Conservation (phyloP, 805 yeast genomes). For the Priceomyces melissophilus region DNA sequence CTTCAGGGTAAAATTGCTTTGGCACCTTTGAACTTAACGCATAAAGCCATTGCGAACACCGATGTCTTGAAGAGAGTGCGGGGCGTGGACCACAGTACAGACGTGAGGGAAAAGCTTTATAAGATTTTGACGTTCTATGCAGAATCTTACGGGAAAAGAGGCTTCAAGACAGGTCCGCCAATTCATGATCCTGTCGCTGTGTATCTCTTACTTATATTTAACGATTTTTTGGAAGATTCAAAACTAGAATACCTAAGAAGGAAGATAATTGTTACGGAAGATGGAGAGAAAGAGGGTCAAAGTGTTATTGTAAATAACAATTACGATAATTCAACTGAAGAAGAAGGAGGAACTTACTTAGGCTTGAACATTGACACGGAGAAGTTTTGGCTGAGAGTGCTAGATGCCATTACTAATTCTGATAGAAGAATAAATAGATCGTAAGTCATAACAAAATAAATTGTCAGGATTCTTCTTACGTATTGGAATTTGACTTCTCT, state of each 20-base stretch:
- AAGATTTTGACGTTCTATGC: conserved; percentile 21
- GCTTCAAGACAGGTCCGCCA: conserved; percentile 56
- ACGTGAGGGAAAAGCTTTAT: conserved; percentile 38
- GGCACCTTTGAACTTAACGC: conserved; percentile 69
- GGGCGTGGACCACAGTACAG: conserved; percentile 32
- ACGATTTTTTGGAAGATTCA: conserved; percentile 14
- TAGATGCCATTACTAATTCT: conserved; percentile 15
- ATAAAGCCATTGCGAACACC: conserved; percentile 51
- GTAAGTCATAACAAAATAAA: background rate
- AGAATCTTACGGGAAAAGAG: conserved; percentile 9
- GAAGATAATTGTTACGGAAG: conserved; percentile 19
- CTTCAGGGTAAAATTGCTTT: conserved; percentile 50
- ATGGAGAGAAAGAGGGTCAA: conserved; percentile 32
- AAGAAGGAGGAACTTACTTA: conserved; percentile 14
- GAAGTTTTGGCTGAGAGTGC: conserved; percentile 14
- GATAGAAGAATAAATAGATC: conserved; percentile 8
- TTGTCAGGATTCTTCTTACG: background rate
- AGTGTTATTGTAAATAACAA: conserved; percentile 6
- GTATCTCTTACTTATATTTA: conserved; percentile 51
- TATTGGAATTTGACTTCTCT: background rate
- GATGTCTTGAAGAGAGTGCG: conserved; percentile 20
- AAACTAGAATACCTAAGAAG: conserved; percentile 25
- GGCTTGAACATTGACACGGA: conserved; percentile 13
- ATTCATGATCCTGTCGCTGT: conserved; percentile 80
- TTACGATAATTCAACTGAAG: conserved; percentile 9